Percentiles rank a stretch among this genome's conserved stretches.
Evolutionary conservation across 305 asterid species (phyloP).

Genomic region (Fraxinus albicans): DNA sequence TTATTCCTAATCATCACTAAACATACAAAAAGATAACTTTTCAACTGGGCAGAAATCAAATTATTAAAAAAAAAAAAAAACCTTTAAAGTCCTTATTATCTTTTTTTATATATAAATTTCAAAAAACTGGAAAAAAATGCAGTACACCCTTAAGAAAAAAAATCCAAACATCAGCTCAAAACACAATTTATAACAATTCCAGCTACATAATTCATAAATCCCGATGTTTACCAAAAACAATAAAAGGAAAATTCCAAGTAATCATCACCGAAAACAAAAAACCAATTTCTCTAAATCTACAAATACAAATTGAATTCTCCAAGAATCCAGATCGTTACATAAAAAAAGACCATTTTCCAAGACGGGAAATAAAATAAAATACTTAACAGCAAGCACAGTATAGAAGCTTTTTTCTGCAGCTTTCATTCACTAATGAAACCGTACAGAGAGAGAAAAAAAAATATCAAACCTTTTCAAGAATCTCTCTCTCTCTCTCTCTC

Average conservation of each 20-base stretch:
- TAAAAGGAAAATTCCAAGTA: neutral
- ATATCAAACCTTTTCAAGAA: neutral
- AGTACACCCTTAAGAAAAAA: neutral
- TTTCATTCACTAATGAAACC: neutral
- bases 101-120: neutral
- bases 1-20: conserved; percentile 9
- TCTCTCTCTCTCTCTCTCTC: neutral
- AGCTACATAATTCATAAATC: neutral
- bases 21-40: neutral
- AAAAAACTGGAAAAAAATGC: neutral
- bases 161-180: neutral
- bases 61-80: neutral
- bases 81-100: neutral
- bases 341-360: neutral
- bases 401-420: neutral
- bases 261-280: neutral
- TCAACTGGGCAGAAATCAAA: neutral
- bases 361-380: neutral
- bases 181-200: neutral
- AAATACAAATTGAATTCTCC: neutral
- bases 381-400: neutral
- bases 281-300: neutral
- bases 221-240: neutral
- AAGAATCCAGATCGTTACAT: neutral
- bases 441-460: neutral